Evolutionary conservation across 2,329 filamentous ascomycete genomes (phyloP).

Genomic region (Domatiomyces globalis): DNA sequence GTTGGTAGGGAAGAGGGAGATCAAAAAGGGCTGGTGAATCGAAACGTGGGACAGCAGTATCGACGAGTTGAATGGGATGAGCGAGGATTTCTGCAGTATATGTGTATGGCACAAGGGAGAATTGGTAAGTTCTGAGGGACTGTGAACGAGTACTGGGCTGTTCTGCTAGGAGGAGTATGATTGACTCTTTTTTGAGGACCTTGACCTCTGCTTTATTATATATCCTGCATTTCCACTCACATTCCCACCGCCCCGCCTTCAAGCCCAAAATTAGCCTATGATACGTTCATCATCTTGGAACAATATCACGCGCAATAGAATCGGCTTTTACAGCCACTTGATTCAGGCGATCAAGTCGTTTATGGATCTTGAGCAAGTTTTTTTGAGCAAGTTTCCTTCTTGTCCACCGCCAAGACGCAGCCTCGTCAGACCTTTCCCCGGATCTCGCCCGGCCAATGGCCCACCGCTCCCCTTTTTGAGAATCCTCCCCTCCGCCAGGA

Average conservation of each 20-base stretch:
- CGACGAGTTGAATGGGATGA: neutral
- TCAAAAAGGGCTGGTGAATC: neutral
- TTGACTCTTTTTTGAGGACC: neutral
- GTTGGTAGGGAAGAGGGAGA: neutral
- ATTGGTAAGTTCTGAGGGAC: neutral
- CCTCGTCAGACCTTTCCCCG: no score
- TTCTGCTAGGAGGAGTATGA: neutral
- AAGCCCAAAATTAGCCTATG: neutral
- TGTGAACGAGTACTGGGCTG: neutral
- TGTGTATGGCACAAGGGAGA: neutral
- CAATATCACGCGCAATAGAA: neutral
- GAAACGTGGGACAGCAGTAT: neutral
- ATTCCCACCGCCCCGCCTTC: no score
- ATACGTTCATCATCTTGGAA: neutral
- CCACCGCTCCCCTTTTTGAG: no score
- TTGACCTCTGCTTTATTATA: neutral
- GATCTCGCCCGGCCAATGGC: no score
- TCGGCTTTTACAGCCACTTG: neutral
- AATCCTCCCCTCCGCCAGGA: no score
- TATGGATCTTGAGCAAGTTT: neutral
- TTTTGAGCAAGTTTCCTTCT: neutral
- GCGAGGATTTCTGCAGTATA: neutral
- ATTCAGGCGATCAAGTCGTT: neutral
- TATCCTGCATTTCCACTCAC: neutral
- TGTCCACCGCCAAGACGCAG: no score